Conservation (phyloP, 257 asterid genomes). For the Oldenlandia corymbosa region DNA sequence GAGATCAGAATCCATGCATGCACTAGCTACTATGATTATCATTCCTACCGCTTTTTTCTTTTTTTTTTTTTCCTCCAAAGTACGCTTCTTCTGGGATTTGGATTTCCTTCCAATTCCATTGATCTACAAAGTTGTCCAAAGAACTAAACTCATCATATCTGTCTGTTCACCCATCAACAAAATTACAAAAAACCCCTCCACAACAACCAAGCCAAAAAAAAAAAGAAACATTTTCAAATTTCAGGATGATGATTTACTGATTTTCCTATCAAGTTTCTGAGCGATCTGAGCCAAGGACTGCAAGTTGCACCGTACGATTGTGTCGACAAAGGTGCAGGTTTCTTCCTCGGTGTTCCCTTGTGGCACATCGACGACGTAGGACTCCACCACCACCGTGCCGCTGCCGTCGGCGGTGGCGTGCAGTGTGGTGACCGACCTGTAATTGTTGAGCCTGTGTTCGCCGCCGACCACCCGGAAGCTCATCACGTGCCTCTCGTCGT, state of each 20-base stretch:
- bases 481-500: slow-evolving; percentile 69
- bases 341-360: slow-evolving; percentile 70
- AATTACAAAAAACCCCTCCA: too few species aligned
- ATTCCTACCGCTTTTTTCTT: too few species aligned
- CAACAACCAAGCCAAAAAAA: too few species aligned
- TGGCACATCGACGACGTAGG: slow-evolving; percentile 78
- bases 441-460: slow-evolving; percentile 60
- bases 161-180: too few species aligned
- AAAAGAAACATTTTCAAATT: too few species aligned
- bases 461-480: slow-evolving; percentile 83
- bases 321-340: slow-evolving; percentile 66
- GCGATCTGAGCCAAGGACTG: slow-evolving; percentile 63
- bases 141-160: too few species aligned
- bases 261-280: slow-evolving; percentile 24
- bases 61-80: too few species aligned
- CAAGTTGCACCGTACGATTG: slow-evolving; percentile 72
- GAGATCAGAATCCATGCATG: too few species aligned
- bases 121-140: too few species aligned
- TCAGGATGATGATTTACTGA: slow-evolving; percentile 16
- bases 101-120: too few species aligned
- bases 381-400: slow-evolving; percentile 67
- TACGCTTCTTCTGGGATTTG: too few species aligned
- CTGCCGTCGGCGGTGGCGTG: slow-evolving; percentile 31
- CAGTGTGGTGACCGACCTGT: slow-evolving; percentile 68
- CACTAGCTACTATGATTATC: too few species aligned